Evolutionary conservation across 495 filamentous ascomycete genomes (phyloP).

Genomic region (Podospora bellae-mahoneyi): DNA sequence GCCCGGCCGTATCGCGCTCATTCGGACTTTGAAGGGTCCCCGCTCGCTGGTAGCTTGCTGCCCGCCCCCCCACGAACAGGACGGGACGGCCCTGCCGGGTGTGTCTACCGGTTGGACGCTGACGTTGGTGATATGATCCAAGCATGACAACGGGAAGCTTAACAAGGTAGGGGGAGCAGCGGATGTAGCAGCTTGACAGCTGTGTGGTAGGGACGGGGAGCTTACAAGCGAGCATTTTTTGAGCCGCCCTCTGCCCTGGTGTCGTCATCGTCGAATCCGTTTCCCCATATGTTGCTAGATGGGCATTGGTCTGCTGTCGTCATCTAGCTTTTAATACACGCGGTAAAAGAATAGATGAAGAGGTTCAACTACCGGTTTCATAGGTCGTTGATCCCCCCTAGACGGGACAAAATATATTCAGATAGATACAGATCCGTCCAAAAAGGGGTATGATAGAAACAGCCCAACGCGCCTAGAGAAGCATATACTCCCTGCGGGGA

Average conservation of each 20-base stretch:
- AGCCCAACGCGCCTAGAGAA: neutral
- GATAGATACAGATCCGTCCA: neutral
- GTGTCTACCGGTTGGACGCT: conserved; percentile 13
- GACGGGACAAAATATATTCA: neutral
- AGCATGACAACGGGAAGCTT: neutral
- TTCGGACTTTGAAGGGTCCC: neutral
- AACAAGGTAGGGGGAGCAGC: neutral
- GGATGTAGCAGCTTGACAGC: neutral
- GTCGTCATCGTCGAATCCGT: neutral
- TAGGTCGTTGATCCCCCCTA: neutral
- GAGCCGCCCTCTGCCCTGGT: neutral
- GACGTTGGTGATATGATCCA: conserved; percentile 3
- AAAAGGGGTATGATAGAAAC: neutral
- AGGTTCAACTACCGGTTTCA: neutral
- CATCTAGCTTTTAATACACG: neutral
- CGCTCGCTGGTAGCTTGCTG: neutral
- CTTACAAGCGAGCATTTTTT: conserved; percentile 1
- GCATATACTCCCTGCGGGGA: neutral
- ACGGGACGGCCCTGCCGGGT: conserved; percentile 19
- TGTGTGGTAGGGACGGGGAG: conserved; percentile 6
- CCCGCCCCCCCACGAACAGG: neutral
- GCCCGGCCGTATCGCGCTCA: neutral
- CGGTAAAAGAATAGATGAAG: neutral
- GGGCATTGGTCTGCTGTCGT: neutral
- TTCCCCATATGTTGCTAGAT: neutral